Conservation (phyloP, 1,139 yeast species). For the Nematodospora anomalae region DNA sequence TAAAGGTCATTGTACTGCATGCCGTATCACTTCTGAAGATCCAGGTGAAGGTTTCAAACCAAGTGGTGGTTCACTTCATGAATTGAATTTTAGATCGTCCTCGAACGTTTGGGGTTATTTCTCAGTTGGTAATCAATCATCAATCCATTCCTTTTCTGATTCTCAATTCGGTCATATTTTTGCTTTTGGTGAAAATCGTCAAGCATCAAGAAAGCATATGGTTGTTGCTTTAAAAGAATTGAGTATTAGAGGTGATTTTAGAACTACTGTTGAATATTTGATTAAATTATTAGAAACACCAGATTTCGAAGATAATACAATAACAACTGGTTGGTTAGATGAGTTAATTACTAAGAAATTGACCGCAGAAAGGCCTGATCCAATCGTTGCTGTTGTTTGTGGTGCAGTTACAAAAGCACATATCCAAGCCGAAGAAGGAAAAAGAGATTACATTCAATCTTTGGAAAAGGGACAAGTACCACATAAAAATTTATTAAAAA, state of each 20-base stretch:
- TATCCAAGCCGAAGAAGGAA: conserved; percentile 71
- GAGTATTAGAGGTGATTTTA: conserved; percentile 95
- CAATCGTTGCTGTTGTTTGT: conserved; percentile 84
- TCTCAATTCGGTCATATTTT: conserved; percentile 98
- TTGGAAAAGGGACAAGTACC: conserved; percentile 97
- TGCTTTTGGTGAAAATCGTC: conserved; percentile 98
- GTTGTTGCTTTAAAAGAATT: conserved; percentile 96
- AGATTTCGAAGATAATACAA: conserved; percentile 92
- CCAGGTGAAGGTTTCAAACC: conserved; percentile 99
- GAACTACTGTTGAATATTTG: conserved; percentile 95
- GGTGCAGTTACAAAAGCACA: conserved; percentile 98
- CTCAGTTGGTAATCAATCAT: conserved; percentile 94
- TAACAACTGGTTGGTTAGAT: conserved; percentile 98
- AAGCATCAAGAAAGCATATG: conserved; percentile 97
- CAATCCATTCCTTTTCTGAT: conserved; percentile 95
- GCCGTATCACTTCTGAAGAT: conserved; percentile 98
- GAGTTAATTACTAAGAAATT: conserved; percentile 89
- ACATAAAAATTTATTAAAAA: conserved; percentile 71
- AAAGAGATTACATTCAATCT: conserved; percentile 64
- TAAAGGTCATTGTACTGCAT: conserved; percentile 97
- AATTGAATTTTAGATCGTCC: conserved; percentile 92
- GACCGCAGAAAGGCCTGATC: conserved; percentile 96
- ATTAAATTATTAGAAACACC: conserved; percentile 94
- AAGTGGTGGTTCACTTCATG: conserved; percentile 94
- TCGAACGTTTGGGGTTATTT: conserved; percentile 99